Percentiles rank a stretch among this genome's conserved stretches.
Conservation (phyloP, 148 eudicot genomes). For the Vaccinium darrowii region DNA sequence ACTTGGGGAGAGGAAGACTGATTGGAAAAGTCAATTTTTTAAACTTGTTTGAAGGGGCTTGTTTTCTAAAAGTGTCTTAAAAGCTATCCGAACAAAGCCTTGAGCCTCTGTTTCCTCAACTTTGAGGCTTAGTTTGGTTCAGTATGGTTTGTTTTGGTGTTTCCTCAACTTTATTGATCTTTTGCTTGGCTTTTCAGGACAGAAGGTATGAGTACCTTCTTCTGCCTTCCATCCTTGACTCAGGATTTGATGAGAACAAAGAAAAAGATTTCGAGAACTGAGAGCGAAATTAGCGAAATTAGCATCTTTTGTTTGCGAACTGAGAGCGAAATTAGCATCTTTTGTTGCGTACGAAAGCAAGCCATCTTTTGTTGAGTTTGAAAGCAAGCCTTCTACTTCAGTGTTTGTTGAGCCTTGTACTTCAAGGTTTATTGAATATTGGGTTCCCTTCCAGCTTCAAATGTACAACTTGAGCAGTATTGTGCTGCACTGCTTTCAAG, state of each 20-base stretch:
- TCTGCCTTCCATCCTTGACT: constrained; percentile 46
- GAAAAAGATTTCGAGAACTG: constrained; percentile 20
- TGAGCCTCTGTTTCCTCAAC: too few species aligned
- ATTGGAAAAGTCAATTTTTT: too few species aligned
- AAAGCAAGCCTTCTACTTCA: constrained; percentile 19
- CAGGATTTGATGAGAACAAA: constrained; percentile 24
- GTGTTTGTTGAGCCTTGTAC: not conserved
- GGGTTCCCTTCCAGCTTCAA: constrained; percentile 84
- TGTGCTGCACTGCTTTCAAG: constrained; percentile 54
- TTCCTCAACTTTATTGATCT: not conserved
- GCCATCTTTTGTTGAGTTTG: constrained; percentile 4
- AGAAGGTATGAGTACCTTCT: constrained; percentile 27
- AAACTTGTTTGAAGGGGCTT: too few species aligned
- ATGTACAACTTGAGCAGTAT: constrained; percentile 74
- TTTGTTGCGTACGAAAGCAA: constrained; percentile 21
- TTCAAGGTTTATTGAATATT: constrained; percentile 55
- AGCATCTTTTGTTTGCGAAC: constrained; percentile 17
- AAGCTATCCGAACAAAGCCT: too few species aligned
- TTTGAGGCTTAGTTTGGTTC: too few species aligned
- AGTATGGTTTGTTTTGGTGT: not conserved
- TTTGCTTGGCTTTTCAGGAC: constrained; percentile 41
- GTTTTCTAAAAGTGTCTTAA: too few species aligned
- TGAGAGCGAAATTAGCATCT: constrained; percentile 44
- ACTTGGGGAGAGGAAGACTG: too few species aligned
- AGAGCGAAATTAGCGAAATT: constrained; percentile 36